Base-by-base conservation (phyloP, 2,329 filamentous ascomycete genomes). In the Fusarium mangiferae region DNA sequence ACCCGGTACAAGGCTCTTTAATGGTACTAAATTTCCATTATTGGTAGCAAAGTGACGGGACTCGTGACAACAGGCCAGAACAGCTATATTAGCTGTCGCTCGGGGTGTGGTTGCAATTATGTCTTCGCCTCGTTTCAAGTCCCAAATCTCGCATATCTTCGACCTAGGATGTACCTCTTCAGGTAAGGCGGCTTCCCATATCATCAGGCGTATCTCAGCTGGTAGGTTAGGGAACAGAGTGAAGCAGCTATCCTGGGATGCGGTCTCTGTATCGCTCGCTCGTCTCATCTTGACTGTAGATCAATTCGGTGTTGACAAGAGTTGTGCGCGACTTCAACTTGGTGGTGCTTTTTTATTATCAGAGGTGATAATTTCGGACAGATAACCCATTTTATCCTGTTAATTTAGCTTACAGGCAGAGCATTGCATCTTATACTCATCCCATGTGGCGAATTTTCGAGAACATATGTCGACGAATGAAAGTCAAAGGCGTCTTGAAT, bases 141-240 rank as follows among this genome's bases (percentile, higher is more conserved):
- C 55, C 30, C 41, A 33, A 24, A 56, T 24, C 15, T 30, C 26
- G 6, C 13, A 20, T 56, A 42, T n/a, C 26, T 20, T 56, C 15
- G 9, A 33, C n/a, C 30, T 24, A 18, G 26, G 9, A 18, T 52
- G 33, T 24, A 24, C 7, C 11, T 52, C 35, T 13, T 7, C 7
- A 13, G 58, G 66, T 5, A 59, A n/a, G 17, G 45, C 51, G 14
- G 26, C 28, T 22, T 57, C 22, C 70, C 55, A 72, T 7, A 72
- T 48, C 11, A 48, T 46, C 5, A 73, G 42, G 3, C 58, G 64
- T 17, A 65, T 13, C 10, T 72, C 49, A 1, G 14, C 4, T 0
- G 64, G 55, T 8, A 66, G 48, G 4, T 66, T 1, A 6, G 46
- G 1, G n/a, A 66, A 66, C 2, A 24, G 14, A 5, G 11, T 46